Evolutionary conservation across 257 asterid genomes (phyloP), one percentile per base, ranked within the genome.

Genomic region (Petunia axillaris): DNA sequence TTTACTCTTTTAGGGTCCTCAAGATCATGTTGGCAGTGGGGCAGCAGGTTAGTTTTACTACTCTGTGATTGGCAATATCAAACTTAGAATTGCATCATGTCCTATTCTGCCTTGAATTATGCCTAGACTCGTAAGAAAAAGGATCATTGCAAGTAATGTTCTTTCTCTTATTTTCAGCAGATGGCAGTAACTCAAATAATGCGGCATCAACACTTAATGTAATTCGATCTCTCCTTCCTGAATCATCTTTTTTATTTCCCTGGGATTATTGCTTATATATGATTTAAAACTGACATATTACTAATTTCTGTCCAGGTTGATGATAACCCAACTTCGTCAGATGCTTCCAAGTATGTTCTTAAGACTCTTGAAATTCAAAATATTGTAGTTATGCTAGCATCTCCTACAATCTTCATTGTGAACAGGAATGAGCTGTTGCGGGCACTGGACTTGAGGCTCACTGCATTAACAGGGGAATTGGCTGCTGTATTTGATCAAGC

Each of bases 341-440:
- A 91, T 89, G 89, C 97, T 82, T 91, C 99, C 83, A 96, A 94
- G 99, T 96, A 94, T 77, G 88, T 80, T 73, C 75, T 35, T 50
- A 11, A 55, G 64, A 70, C 84, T 67, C 82, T 62, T 73, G 60
- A 40, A 58, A 80, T 77, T 39, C 70, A 57, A 15, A 14, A 73
- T 25, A 79, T 43, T 52, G 46, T 35, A 54, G 11, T 50, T 73
- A 73, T 73, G 48, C 43, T 52, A 71, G 46, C 80, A 81, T 80
- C 79, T 76, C 75, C 48, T 55, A n/a, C 87, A 73, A 78, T 53
- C 75, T 65, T 76, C 83, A 55, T n/a, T 58, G 81, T 70, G 57
- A 82, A 50, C 94, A 96, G 99, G 89, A 93, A 91, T 81, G 98
- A 95, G 81, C 83, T 95, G 83, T 85, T 95, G 41, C 97, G 90